A percentile compares a stretch with the other conserved stretches of the same genome.
phyloP scores from a whole-genome alignment of 345 rosid species.

The Ceriops zippeliana region DNA sequence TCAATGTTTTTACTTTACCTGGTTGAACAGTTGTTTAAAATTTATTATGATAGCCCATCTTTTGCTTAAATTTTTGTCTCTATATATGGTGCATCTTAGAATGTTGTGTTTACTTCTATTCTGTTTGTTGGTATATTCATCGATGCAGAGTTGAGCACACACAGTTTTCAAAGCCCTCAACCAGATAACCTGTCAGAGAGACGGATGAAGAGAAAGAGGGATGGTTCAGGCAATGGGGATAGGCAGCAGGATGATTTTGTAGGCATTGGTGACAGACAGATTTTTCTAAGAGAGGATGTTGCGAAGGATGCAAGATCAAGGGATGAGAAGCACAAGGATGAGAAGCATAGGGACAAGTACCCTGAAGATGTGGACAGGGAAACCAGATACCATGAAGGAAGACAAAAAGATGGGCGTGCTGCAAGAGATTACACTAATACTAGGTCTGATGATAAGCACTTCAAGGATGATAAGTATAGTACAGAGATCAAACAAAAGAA shows the following conservation, averaged over 20 bases:
- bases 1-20: not conserved
- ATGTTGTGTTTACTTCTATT: conserved; percentile 4
- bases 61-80: not conserved
- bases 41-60: not conserved
- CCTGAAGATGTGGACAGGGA: conserved; percentile 56
- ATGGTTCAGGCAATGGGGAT: conserved; percentile 52
- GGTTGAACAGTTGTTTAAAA: not conserved
- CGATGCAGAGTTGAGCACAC: conserved; percentile 48
- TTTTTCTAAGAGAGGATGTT: conserved; percentile 48
- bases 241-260: conserved; percentile 62
- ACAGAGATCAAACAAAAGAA: conserved; percentile 45
- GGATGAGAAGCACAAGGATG: conserved; percentile 65
- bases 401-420: conserved; percentile 60
- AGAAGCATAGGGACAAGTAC: conserved; percentile 52
- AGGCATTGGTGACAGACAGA: conserved; percentile 41
- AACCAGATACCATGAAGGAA: conserved; percentile 52
- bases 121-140: conserved; percentile 20
- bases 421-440: conserved; percentile 46
- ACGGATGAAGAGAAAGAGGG: conserved; percentile 60
- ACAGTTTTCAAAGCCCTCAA: conserved; percentile 50
- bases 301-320: conserved; percentile 53
- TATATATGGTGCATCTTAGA: not conserved
- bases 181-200: conserved; percentile 53
- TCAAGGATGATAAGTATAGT: conserved; percentile 49
- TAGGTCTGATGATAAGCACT: conserved; percentile 56